Percentiles rank a stretch among this genome's conserved stretches.
phyloP scores from a whole-genome alignment of 768 basidiomycete species.

The Agrocybe praecox region DNA sequence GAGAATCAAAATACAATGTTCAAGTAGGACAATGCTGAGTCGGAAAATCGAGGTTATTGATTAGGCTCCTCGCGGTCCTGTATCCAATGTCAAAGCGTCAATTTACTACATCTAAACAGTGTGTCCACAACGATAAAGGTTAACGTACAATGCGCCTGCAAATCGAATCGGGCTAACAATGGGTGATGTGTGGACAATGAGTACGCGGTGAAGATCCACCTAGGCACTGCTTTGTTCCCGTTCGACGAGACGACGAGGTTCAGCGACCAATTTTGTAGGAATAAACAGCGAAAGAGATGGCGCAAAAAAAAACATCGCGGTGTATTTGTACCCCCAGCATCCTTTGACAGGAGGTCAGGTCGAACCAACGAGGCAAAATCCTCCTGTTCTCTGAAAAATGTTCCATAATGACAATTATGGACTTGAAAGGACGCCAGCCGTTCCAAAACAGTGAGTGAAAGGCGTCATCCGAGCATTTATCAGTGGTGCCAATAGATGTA shows the following conservation, averaged over 20 bases:
- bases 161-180: neutral
- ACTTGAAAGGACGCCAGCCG: slow-evolving; percentile 5
- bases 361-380: slow-evolving; percentile 16
- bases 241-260: neutral
- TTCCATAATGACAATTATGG: slow-evolving; percentile 19
- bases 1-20: neutral
- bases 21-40: slow-evolving; percentile 18
- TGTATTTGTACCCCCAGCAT: neutral
- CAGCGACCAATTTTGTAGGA: neutral
- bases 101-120: slow-evolving; percentile 34
- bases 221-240: neutral
- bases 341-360: slow-evolving; percentile 9
- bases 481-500: neutral
- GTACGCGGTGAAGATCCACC: too few species aligned
- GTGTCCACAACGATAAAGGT: neutral
- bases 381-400: slow-evolving; percentile 17
- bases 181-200: too few species aligned
- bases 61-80: slow-evolving; percentile 16
- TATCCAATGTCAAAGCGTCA: slow-evolving; percentile 28
- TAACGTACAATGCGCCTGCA: neutral
- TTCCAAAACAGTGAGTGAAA: slow-evolving; percentile 4
- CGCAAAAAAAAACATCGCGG: neutral
- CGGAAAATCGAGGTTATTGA: slow-evolving; percentile 20
- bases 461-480: neutral
- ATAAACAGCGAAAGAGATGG: neutral